Percentiles rank a stretch among this genome's conserved stretches.
phyloP scores from a whole-genome alignment of 2,329 filamentous ascomycete species.

The Phaeosphaeria sp. region DNA sequence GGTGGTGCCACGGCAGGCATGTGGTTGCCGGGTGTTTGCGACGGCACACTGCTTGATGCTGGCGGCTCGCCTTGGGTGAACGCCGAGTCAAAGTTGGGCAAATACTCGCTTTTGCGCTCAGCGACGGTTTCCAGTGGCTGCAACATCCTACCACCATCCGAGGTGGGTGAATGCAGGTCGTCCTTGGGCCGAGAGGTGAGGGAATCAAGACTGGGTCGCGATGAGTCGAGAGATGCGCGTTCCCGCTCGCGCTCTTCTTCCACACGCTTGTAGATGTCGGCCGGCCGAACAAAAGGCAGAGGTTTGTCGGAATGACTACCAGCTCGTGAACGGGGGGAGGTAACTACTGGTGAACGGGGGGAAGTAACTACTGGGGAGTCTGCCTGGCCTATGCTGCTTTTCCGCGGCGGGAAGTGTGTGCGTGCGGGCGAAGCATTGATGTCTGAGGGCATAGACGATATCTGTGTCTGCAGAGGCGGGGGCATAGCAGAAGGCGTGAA shows the following conservation, averaged over 20 bases:
- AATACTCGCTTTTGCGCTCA: constrained; percentile 66
- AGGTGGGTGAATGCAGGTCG: constrained; percentile 22
- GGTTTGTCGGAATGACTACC: constrained; percentile 56
- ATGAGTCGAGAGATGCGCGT: constrained; percentile 63
- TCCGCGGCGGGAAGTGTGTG: constrained; percentile 63
- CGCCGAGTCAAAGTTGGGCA: constrained; percentile 51
- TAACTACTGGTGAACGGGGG: constrained; percentile 29
- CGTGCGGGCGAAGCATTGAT: constrained; percentile 34
- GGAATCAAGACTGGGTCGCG: constrained; percentile 64
- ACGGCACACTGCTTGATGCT: constrained; percentile 21
- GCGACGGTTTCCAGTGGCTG: constrained; percentile 59
- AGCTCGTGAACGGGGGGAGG: constrained; percentile 34
- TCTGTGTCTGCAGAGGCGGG: constrained; percentile 55
- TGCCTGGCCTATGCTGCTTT: constrained; percentile 64
- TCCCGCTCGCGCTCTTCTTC: constrained; percentile 69
- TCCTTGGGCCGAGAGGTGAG: constrained; percentile 38
- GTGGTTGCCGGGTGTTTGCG: constrained; percentile 16
- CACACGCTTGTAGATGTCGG: constrained; percentile 78
- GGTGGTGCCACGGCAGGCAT: constrained; percentile 21
- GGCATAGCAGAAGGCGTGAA: constrained; percentile 62
- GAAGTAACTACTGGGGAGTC: constrained; percentile 32
- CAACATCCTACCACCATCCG: constrained; percentile 28
- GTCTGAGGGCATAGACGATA: constrained; percentile 47
- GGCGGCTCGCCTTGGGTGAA: constrained; percentile 10
- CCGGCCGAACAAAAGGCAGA: constrained; percentile 71